phyloP scores from a whole-genome alignment of 495 filamentous ascomycete genomes.

The Neurospora cerealis region DNA sequence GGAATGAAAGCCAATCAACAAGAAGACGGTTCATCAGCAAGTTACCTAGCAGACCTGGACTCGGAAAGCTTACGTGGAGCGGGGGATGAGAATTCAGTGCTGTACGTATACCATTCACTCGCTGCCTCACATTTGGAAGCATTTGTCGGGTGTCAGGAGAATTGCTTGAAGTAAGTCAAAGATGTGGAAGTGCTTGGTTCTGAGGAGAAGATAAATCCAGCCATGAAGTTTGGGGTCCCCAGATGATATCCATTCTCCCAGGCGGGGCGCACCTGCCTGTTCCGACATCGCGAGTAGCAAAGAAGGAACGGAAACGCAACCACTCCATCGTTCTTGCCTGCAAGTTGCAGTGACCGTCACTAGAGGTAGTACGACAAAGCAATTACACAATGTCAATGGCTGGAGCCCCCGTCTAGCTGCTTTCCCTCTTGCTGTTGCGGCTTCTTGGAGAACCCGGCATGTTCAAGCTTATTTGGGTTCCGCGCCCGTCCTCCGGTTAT shows the following conservation, averaged over 20 bases:
- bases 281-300: not conserved
- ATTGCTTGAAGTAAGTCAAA: no score
- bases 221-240: no score
- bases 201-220: no score
- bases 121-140: no score
- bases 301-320: not conserved
- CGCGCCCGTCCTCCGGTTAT: not conserved
- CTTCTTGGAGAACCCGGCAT: not conserved
- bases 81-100: no score
- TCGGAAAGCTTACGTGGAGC: no score
- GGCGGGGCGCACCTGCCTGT: not conserved
- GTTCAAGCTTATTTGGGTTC: not conserved
- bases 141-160: no score
- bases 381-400: not conserved
- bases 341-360: not conserved
- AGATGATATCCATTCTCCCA: no score
- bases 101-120: no score
- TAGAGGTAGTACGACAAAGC: not conserved
- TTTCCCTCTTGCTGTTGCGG: not conserved
- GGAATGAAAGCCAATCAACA: not conserved
- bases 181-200: no score
- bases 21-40: not conserved
- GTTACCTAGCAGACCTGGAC: no score
- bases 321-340: not conserved
- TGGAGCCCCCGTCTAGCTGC: not conserved